Conservation (phyloP, 2,329 filamentous ascomycete genomes). For the Fonsecaea pedrosoi region DNA sequence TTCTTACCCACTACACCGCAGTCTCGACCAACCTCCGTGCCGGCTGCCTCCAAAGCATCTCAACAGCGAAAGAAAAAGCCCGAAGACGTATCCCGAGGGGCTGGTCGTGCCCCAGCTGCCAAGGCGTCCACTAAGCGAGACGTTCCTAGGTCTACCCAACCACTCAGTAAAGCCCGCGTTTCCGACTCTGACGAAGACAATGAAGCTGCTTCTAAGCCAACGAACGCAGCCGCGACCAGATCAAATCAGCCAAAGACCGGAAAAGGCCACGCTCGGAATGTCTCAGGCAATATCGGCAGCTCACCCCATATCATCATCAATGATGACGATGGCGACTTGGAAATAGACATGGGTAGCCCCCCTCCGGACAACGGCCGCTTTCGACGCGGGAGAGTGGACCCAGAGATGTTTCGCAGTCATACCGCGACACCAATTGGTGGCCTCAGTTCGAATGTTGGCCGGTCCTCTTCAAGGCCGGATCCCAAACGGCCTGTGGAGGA, state of each 20-base stretch:
- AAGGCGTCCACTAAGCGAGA: constrained; percentile 25
- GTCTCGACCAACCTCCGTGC: constrained; percentile 42
- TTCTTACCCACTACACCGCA: constrained; percentile 44
- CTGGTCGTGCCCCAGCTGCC: constrained; percentile 9
- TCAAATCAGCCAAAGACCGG: constrained; percentile 4
- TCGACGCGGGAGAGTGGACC: constrained; percentile 30
- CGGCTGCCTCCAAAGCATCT: constrained; percentile 42
- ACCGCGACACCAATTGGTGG: constrained; percentile 33
- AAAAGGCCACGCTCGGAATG: constrained; percentile 27
- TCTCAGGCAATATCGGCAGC: constrained; percentile 33
- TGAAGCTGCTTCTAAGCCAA: constrained; percentile 17
- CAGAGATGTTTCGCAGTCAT: constrained; percentile 35
- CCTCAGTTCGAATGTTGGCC: constrained; percentile 17
- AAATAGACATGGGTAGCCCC: constrained; percentile 58
- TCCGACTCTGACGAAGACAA: constrained; percentile 35
- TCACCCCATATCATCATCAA: constrained; percentile 52
- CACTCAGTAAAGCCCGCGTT: constrained; percentile 33
- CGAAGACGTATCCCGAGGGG: constrained; percentile 8
- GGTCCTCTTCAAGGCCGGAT: constrained; percentile 1
- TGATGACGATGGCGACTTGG: constrained; percentile 51
- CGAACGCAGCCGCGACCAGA: background rate
- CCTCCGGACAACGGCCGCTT: constrained; percentile 45
- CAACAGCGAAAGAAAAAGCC: constrained; percentile 24
- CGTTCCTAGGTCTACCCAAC: constrained; percentile 18
- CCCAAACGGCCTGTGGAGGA: constrained; percentile 9